Base-by-base conservation (phyloP, 2,329 filamentous ascomycete genomes). In the Ascosphaera apis region DNA sequence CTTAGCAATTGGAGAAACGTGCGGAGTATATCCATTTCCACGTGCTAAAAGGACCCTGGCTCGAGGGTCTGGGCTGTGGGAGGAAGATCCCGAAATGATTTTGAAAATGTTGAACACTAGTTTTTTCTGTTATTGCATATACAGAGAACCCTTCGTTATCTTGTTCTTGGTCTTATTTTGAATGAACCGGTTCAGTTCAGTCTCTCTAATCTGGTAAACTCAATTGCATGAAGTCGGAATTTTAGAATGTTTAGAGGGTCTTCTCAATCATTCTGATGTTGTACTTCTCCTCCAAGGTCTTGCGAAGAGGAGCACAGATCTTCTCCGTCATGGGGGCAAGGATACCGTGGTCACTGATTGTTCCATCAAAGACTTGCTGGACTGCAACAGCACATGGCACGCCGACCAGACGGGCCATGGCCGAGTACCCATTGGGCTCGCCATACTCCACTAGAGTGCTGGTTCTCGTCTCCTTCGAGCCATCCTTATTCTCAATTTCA, bases 381-480 rank as follows among this genome's bases (percentile, higher is more conserved):
- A 83, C 77, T 32, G 81, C 81, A 38, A 80, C 70, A 42, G 63
- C 73, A 46, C 72, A 77, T 3, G 78, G 77, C 3, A 83, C 65
- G 50, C 80, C 80, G 37, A 91, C 81, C 31, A 82, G 57, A 56
- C 74, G 77, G 33, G 79, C 80, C 82, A 92, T 91, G 45, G 78
- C 72, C 3, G 68, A 76, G 62, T 86, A 91, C 23, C 77, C 78
- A 45, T 70, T 66, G 39, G 77, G 75, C 48, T 72, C 72, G 53
- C 82, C 83, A 56, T 91, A 86, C 53, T 91, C 81, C 50, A 64
- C 66, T 12, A 93, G 69, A 1, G 83, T 92, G 31, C 75, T 81
- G 16, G 79, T 84, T 43, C 75, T 66, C 32, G 73, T 82, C 62
- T 91, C 72, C 54, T 67, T 69, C 52, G 60, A 69, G 48, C 82